Evolutionary conservation across 2,329 filamentous ascomycete genomes (phyloP).

Genomic region (Fusarium siculi): DNA sequence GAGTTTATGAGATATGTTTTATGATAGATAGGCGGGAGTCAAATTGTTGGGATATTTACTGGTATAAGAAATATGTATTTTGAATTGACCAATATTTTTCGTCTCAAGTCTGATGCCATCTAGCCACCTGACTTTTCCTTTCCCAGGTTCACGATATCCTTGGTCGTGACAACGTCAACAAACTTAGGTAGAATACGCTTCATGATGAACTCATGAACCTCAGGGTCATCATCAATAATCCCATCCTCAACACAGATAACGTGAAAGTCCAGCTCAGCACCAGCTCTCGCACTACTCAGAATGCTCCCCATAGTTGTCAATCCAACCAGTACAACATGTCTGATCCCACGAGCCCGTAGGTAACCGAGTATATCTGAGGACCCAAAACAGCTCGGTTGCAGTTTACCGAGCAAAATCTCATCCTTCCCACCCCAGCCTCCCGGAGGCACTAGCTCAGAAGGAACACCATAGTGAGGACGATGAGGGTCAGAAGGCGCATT

Average conservation of each 20-base stretch:
- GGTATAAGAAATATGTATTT: too few species aligned
- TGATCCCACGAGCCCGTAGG: neutral
- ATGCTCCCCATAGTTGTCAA: neutral
- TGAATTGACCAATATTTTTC: neutral
- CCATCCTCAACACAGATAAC: neutral
- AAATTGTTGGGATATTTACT: rapidly evolving
- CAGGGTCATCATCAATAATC: neutral
- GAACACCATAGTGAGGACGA: neutral
- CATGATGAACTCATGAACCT: neutral
- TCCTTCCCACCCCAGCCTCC: neutral
- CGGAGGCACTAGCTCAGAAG: neutral
- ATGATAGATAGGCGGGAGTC: neutral
- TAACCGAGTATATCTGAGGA: neutral
- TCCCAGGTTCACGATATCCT: neutral
- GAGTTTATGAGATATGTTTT: neutral
- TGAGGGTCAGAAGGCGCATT: neutral
- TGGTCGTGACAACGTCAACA: neutral
- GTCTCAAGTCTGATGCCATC: rapidly evolving
- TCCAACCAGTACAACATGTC: neutral
- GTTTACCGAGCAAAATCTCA: neutral
- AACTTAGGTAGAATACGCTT: neutral
- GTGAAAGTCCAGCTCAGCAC: neutral
- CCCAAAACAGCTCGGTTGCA: neutral
- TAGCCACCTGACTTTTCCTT: neutral
- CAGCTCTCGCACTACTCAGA: neutral